A percentile compares a stretch with the other conserved stretches of the same genome.
These are phyloP conservation scores for Mariannaea elegans DNA, from an alignment of 2,329 filamentous ascomycete genomes.

Conservation along the genomic window DNA sequence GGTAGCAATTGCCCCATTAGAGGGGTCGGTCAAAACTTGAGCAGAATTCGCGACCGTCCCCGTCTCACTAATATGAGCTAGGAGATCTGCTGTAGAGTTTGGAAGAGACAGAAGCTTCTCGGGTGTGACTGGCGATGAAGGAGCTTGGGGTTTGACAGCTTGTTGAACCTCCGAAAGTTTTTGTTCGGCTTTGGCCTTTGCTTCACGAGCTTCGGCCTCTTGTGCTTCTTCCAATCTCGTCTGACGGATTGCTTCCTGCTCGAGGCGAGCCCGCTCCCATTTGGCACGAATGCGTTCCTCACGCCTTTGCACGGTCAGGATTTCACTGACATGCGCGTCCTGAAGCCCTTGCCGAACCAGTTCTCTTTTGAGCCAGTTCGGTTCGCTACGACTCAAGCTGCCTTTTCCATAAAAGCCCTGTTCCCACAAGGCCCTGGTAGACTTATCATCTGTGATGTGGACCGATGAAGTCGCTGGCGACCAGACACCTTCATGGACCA, in stretches of 20 bases:
- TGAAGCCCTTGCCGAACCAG: constrained; percentile 74
- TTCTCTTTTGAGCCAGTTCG: constrained; percentile 88
- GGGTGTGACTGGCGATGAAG: constrained; percentile 55
- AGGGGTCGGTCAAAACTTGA: not conserved
- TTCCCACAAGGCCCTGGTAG: constrained; percentile 88
- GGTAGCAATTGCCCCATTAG: not conserved
- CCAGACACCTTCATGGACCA: constrained; percentile 78
- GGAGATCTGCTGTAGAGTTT: constrained; percentile 59
- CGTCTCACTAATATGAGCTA: not conserved
- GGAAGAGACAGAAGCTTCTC: constrained; percentile 60
- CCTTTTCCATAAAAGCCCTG: constrained; percentile 98
- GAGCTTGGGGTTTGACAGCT: constrained; percentile 3
- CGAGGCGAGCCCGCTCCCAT: constrained; percentile 87
- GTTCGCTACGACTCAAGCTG: constrained; percentile 90
- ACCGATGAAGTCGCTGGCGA: constrained; percentile 84
- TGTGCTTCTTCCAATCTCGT: constrained; percentile 62
- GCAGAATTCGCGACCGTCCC: not conserved
- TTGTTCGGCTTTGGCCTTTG: constrained; percentile 12
- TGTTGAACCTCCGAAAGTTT: constrained; percentile 12
- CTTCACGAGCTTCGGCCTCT: constrained; percentile 32
- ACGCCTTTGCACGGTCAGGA: constrained; percentile 78
- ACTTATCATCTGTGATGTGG: constrained; percentile 79
- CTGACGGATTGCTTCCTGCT: constrained; percentile 83
- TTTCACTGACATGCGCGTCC: constrained; percentile 78
- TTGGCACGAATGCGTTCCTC: constrained; percentile 86